A percentile compares a stretch with the other conserved stretches of the same genome.
These are phyloP conservation scores for Nitzschia sp. DNA, from an alignment of 108 stramenopile species.

Conservation along the genomic window DNA sequence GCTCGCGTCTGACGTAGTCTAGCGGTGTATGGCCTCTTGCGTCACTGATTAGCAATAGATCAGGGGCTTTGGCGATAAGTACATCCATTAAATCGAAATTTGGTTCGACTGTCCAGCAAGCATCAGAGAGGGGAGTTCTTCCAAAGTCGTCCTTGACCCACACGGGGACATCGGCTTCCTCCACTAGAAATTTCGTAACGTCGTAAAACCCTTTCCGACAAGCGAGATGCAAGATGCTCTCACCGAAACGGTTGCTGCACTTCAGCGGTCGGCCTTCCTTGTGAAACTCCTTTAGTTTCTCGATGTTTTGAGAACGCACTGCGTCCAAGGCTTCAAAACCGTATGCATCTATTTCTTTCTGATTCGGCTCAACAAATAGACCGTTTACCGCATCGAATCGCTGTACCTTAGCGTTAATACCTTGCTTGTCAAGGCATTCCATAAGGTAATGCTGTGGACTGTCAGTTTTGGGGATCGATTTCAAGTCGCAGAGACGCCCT, in stretches of 20 bases:
- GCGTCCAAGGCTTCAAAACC: conserved; percentile 51
- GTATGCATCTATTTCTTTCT: conserved; percentile 25
- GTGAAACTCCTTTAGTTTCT: conserved; percentile 35
- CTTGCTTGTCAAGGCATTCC: background rate
- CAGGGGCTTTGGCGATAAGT: conserved; percentile 45
- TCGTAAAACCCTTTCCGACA: conserved; percentile 66
- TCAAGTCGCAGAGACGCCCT: background rate
- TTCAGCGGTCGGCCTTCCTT: conserved; percentile 35
- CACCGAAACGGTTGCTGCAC: conserved; percentile 77
- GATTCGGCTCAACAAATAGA: conserved; percentile 10
- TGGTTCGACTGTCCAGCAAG: conserved; percentile 55
- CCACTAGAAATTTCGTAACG: conserved; percentile 55
- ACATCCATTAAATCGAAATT: conserved; percentile 43
- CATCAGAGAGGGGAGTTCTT: conserved; percentile 63
- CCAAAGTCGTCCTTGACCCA: conserved; percentile 58
- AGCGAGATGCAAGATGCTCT: conserved; percentile 82
- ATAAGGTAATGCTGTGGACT: background rate
- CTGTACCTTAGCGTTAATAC: background rate
- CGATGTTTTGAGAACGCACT: conserved; percentile 56
- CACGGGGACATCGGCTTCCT: conserved; percentile 55
- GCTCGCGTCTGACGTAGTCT: conserved; percentile 70
- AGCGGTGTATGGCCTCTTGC: conserved; percentile 74
- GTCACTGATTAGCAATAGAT: conserved; percentile 58
- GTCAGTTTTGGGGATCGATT: background rate
- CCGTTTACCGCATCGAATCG: background rate